These are phyloP conservation scores for Kodamaea neixiangensis DNA, from an alignment of 805 yeast species.

Conservation along the genomic window DNA sequence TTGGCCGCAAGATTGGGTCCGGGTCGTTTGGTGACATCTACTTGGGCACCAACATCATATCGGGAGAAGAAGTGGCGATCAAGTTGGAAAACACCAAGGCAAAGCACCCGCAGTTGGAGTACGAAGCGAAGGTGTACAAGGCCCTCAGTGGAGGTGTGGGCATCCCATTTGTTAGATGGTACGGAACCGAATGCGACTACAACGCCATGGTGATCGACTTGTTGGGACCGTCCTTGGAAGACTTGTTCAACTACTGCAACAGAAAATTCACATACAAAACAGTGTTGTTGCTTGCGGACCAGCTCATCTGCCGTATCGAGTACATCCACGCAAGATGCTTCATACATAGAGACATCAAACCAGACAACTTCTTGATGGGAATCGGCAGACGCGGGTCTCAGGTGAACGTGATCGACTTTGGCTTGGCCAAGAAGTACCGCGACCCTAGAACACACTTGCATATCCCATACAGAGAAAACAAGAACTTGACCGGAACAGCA, in stretches of 20 bases:
- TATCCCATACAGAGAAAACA: conserved; percentile 94
- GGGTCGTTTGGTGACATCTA: conserved; percentile 98
- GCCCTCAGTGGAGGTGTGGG: conserved; percentile 96
- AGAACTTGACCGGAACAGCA: conserved; percentile 96
- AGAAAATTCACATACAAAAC: conserved; percentile 92
- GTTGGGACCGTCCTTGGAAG: conserved; percentile 93
- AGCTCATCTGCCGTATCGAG: conserved; percentile 89
- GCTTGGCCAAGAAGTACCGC: conserved; percentile 89
- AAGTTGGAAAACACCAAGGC: conserved; percentile 88
- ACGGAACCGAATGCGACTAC: conserved; percentile 94
- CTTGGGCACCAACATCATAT: conserved; percentile 86
- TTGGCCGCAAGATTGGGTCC: conserved; percentile 93
- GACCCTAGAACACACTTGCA: conserved; percentile 94
- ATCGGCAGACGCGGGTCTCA: conserved; percentile 93
- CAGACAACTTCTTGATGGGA: conserved; percentile 84
- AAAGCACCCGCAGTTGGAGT: conserved; percentile 94
- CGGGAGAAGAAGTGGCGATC: conserved; percentile 98
- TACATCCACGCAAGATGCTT: conserved; percentile 94
- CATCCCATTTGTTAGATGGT: conserved; percentile 95
- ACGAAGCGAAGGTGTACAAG: conserved; percentile 94
- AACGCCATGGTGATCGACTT: conserved; percentile 96
- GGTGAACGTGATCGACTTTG: conserved; percentile 92
- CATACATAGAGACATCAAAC: conserved; percentile 81
- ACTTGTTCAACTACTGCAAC: conserved; percentile 92
- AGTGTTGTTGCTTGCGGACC: conserved; percentile 89